These are phyloP conservation scores for Dictyostelium intermedium DNA, from an alignment of 78 protist genomes.

Conservation along the genomic window DNA sequence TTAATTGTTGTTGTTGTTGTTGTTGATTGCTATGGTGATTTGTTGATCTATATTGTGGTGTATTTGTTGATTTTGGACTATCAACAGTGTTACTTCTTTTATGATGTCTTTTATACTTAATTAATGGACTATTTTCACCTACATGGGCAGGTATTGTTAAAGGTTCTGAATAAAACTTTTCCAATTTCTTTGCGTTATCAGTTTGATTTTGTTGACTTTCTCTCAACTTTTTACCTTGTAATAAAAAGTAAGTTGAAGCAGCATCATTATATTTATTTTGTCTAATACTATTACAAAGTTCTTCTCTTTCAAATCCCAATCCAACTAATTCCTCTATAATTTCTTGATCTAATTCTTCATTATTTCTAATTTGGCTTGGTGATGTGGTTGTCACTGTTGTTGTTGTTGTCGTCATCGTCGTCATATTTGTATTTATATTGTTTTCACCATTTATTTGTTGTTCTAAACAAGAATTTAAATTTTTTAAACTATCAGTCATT, in stretches of 20 bases:
- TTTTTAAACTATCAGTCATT: not conserved
- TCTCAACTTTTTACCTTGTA: conserved; percentile 24
- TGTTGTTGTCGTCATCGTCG: not conserved
- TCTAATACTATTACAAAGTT: conserved; percentile 32
- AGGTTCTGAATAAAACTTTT: conserved; percentile 48
- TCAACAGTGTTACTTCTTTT: conserved; percentile 70
- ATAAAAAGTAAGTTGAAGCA: conserved; percentile 64
- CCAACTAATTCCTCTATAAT: conserved; percentile 37
- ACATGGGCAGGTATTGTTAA: conserved; percentile 45
- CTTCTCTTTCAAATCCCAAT: conserved; percentile 55
- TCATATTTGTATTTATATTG: not conserved
- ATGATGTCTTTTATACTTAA: conserved; percentile 68
- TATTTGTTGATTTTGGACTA: conserved; percentile 10
- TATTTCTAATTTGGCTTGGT: not conserved
- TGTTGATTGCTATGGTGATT: not conserved
- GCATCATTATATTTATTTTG: conserved; percentile 64
- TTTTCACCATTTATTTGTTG: not conserved
- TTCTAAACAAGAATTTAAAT: not conserved
- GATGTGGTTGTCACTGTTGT: not conserved
- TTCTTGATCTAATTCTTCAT: conserved; percentile 22
- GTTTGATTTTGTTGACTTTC: conserved; percentile 6
- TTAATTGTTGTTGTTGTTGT: not conserved
- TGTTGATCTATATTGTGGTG: not conserved
- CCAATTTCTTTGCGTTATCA: not conserved
- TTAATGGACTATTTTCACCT: conserved; percentile 71